Percentiles rank a stretch among this genome's conserved stretches.
These are phyloP conservation scores for Aspergillus glaucus DNA, from an alignment of 2,329 filamentous ascomycete genomes.

Conservation along the genomic window DNA sequence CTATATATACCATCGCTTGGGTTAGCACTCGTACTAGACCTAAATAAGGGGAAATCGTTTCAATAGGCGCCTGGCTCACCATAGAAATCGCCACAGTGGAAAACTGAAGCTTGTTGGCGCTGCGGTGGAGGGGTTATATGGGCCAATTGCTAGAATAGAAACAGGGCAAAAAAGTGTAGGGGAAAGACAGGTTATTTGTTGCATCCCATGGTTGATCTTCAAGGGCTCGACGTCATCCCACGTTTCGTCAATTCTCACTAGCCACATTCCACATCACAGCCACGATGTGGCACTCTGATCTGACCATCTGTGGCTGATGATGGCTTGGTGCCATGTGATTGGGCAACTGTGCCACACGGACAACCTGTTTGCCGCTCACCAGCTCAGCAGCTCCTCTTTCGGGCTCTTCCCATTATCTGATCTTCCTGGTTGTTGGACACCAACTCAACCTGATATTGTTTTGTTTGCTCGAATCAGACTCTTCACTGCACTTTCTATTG, in stretches of 20 bases:
- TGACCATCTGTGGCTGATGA: neutral
- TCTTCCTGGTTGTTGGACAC: neutral
- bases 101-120: neutral
- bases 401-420: neutral
- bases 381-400: constrained; percentile 1
- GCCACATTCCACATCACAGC: neutral
- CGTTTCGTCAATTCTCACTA: constrained; percentile 3
- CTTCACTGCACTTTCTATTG: neutral
- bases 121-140: neutral
- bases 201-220: neutral
- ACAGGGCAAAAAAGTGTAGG: neutral
- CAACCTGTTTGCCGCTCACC: neutral
- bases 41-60: neutral
- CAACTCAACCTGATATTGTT: neutral
- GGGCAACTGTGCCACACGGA: constrained; percentile 6
- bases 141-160: neutral
- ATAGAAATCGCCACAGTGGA: neutral
- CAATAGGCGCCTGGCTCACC: neutral
- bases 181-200: neutral
- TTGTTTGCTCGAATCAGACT: constrained; percentile 1
- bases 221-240: constrained; percentile 16
- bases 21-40: no score
- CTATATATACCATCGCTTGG: no score
- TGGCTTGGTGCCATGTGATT: neutral
- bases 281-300: constrained; percentile 8